phyloP scores from a whole-genome alignment of 2,329 filamentous ascomycete species.

The Talaromyces sp. region DNA sequence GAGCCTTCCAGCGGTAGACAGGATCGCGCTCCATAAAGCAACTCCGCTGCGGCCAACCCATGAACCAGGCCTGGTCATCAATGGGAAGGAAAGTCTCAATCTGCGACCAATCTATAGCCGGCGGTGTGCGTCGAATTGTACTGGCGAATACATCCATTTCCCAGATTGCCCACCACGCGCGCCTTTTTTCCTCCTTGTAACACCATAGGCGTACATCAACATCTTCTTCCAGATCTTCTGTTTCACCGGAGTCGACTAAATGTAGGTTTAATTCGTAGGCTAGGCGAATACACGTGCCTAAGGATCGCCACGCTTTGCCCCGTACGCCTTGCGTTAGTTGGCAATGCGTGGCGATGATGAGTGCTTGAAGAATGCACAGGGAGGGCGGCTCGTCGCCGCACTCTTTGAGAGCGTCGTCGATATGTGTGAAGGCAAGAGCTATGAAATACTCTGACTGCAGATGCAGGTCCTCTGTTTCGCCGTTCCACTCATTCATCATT shows the following conservation, averaged over 20 bases:
- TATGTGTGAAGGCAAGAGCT: neutral
- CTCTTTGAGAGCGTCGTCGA: neutral
- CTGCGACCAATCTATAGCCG: neutral
- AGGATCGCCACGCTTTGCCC: neutral
- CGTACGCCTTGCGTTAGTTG: neutral
- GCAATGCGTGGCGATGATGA: neutral
- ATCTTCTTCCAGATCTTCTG: neutral
- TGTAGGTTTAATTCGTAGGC: neutral
- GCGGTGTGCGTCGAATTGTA: neutral
- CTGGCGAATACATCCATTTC: neutral
- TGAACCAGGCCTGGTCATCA: conserved; percentile 30
- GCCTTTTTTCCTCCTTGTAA: neutral
- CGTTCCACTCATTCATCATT: neutral
- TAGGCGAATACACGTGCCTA: neutral
- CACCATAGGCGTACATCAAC: neutral
- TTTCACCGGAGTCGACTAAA: neutral
- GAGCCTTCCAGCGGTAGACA: too few relatives aligned
- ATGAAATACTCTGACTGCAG: neutral
- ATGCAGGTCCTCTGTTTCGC: neutral
- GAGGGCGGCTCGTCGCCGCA: neutral
- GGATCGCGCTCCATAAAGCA: too few relatives aligned
- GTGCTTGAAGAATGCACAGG: neutral
- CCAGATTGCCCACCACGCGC: neutral
- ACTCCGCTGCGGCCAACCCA: conserved; percentile 20
- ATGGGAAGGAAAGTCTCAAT: conserved; percentile 11